Percentiles rank a stretch among this genome's conserved stretches.
Evolutionary conservation across 345 rosid species (phyloP).

Genomic region (Raphanus raphanistrum): DNA sequence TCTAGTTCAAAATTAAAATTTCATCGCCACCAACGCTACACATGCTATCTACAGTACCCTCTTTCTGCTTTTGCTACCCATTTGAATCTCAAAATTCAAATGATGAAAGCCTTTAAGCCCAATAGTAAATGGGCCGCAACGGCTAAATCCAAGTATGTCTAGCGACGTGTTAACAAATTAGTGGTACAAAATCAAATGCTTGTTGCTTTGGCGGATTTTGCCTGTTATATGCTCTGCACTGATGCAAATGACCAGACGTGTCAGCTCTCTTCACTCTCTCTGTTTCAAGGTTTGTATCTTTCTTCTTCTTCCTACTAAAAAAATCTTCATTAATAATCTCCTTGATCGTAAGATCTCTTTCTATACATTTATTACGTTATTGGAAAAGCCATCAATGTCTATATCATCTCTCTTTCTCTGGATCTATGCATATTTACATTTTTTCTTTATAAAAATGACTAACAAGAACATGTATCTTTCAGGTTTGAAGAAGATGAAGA

Average conservation of each 20-base stretch:
- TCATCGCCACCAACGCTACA: conserved; percentile 3
- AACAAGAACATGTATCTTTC: conserved; percentile 11
- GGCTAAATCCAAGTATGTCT: neutral
- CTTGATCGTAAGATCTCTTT: conserved; percentile 1
- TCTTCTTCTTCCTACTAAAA: conserved; percentile 19
- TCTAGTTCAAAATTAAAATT: conserved; percentile 12
- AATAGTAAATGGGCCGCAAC: conserved; percentile 4
- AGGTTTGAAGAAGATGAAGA: conserved; percentile 33
- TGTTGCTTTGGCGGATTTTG: conserved; percentile 31
- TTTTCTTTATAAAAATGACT: neutral
- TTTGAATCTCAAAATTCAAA: neutral
- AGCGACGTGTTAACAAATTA: conserved; percentile 8
- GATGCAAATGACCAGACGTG: conserved; percentile 31
- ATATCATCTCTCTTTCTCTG: conserved; percentile 18
- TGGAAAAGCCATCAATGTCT: conserved; percentile 20
- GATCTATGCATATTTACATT: conserved; percentile 12
- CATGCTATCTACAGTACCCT: neutral
- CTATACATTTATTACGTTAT: conserved; percentile 28
- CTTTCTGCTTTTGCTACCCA: neutral
- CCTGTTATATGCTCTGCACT: conserved; percentile 36
- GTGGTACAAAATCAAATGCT: conserved; percentile 24
- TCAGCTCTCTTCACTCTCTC: conserved; percentile 32
- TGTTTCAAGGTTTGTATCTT: conserved; percentile 35
- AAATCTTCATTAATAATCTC: conserved; percentile 16
- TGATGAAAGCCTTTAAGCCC: conserved; percentile 23